Percentiles rank a stretch among this genome's conserved stretches.
Evolutionary conservation across 202 grass and related monocot genomes (phyloP).

Genomic region (Zizania palustris): DNA sequence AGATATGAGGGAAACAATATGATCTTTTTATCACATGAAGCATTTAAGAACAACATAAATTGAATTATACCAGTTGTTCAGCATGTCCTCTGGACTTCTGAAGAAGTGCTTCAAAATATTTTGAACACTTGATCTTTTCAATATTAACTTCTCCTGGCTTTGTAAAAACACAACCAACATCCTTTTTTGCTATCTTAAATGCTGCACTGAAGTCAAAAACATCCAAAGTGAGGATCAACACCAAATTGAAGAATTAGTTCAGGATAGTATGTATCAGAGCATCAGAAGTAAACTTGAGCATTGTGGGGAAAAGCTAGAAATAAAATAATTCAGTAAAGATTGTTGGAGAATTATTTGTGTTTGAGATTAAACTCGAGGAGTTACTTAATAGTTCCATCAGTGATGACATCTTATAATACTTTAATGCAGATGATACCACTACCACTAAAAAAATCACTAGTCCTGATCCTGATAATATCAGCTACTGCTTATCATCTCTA

Average conservation of each 20-base stretch:
- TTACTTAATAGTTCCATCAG: background rate
- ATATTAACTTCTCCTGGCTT: conserved; percentile 62
- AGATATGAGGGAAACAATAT: background rate
- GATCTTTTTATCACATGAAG: conserved; percentile 4
- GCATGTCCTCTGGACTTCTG: conserved; percentile 53
- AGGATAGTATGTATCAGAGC: conserved; percentile 16
- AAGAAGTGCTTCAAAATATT: conserved; percentile 65
- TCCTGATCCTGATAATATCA: conserved; percentile 15
- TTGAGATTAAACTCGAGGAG: background rate
- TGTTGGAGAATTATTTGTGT: background rate
- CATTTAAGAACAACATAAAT: conserved; percentile 37
- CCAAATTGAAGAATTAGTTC: conserved; percentile 3
- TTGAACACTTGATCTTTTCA: conserved; percentile 78
- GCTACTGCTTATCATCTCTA: conserved; percentile 1
- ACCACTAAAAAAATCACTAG: conserved; percentile 1
- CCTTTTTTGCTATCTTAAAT: conserved; percentile 74
- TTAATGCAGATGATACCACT: background rate
- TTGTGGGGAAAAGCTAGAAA: background rate
- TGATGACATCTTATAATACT: background rate
- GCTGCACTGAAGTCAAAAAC: conserved; percentile 64
- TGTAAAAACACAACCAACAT: conserved; percentile 59
- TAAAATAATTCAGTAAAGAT: background rate
- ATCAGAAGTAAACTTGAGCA: conserved; percentile 13
- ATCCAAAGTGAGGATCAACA: conserved; percentile 36
- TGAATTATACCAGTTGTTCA: conserved; percentile 54